Conservation (phyloP, 495 filamentous ascomycete genomes). For the Xylaria intraflava region DNA sequence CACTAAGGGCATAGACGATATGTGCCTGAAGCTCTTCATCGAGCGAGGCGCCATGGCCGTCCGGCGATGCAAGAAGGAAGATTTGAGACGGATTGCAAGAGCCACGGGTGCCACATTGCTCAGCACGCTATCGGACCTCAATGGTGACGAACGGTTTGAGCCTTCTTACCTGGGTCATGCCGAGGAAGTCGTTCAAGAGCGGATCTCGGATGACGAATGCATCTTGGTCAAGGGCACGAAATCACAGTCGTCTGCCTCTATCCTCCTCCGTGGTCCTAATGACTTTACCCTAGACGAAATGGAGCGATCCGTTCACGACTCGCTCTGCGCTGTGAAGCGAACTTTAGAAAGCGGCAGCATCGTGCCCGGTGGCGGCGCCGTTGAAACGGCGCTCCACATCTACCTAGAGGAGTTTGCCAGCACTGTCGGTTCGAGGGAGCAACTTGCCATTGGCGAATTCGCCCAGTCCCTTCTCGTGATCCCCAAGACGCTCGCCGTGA, state of each 20-base stretch:
- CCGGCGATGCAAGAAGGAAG: conserved; percentile 96
- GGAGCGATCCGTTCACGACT: conserved; percentile 97
- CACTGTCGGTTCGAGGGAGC: conserved; percentile 93
- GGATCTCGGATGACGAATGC: conserved; percentile 98
- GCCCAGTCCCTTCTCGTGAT: conserved; percentile 90
- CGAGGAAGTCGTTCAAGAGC: conserved; percentile 92
- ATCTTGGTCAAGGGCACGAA: conserved; percentile 96
- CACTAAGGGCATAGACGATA: conserved; percentile 96
- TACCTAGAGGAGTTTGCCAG: conserved; percentile 99
- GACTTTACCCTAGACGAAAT: conserved; percentile 98
- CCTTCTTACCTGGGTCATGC: conserved; percentile 79
- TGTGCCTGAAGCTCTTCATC: conserved; percentile 88
- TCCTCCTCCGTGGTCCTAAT: conserved; percentile 93
- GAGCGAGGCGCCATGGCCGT: conserved; percentile 96
- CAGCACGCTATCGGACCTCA: conserved; percentile 87
- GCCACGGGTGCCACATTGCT: conserved; percentile 91
- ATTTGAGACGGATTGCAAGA: conserved; percentile 90
- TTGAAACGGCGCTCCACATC: conserved; percentile 98
- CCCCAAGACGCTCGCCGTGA: conserved; percentile 93
- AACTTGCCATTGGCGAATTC: conserved; percentile 97
- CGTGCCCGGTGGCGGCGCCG: conserved; percentile 91
- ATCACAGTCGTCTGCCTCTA: conserved; percentile 84
- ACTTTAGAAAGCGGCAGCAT: conserved; percentile 95
- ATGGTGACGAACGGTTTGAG: conserved; percentile 97
- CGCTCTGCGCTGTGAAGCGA: conserved; percentile 91